A percentile compares a stretch with the other conserved stretches of the same genome.
These are phyloP conservation scores for Mesembryanthemum crystallinum DNA, from an alignment of 148 eudicot genomes.

Conservation along the genomic window DNA sequence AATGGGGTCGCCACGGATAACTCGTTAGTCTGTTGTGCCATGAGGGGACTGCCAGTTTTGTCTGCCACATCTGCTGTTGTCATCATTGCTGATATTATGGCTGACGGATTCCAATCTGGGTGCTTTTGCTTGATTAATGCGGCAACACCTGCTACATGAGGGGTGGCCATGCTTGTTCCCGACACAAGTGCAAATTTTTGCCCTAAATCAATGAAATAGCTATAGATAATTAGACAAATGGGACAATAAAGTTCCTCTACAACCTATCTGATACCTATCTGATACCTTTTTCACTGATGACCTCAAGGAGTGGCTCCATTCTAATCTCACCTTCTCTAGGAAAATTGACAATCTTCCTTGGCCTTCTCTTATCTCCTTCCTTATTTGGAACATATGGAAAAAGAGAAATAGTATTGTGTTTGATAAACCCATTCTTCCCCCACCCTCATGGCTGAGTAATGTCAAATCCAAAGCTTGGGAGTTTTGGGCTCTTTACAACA, in stretches of 20 bases:
- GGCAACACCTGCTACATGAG: conserved; percentile 63
- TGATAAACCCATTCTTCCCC: too few species aligned
- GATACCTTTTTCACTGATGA: too few species aligned
- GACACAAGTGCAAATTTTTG: conserved; percentile 59
- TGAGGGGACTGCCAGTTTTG: conserved; percentile 39
- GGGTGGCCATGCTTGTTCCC: conserved; percentile 78
- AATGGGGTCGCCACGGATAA: conserved; percentile 54
- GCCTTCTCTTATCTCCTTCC: too few species aligned
- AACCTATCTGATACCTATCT: too few species aligned
- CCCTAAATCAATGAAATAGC: conserved; percentile 35
- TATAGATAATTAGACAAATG: background rate
- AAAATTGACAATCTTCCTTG: too few species aligned
- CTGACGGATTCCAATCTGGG: conserved; percentile 59
- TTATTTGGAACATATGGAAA: too few species aligned
- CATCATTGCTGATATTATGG: conserved; percentile 64
- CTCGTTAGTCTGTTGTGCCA: conserved; percentile 47
- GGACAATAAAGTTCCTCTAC: background rate
- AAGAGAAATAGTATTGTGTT: too few species aligned
- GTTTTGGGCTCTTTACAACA: too few species aligned
- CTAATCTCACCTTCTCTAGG: too few species aligned
- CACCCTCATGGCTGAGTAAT: too few species aligned
- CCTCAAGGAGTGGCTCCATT: too few species aligned
- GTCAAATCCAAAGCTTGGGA: too few species aligned
- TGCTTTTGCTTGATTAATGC: conserved; percentile 64
- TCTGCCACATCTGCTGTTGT: conserved; percentile 51